Base-by-base conservation (phyloP, 805 yeast species). In the Candida takata region DNA sequence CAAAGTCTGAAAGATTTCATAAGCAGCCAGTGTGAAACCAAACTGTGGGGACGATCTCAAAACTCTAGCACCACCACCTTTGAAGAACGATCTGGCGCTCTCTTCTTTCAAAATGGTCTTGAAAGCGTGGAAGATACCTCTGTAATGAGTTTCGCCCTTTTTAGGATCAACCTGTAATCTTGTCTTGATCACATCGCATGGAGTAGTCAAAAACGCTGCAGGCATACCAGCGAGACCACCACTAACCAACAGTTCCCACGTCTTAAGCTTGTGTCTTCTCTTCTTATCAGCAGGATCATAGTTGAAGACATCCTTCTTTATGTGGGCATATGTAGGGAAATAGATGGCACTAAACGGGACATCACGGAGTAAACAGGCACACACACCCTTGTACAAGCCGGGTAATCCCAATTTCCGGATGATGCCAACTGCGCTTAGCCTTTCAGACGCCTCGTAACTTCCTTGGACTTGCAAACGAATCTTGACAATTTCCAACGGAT, bases 171-270 rank as follows among this genome's bases (percentile, higher is more conserved):
- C 79, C 64, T 90, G 98, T 45, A 90, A 67, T 61, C 97, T 79
- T 4, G 98, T 90, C 65, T 90, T 90, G 51, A 92, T 84, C 33
- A 90, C 97, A 67, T 90, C 98, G 53, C 86, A 87, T 2, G 98
- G 98, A 0, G 98, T 90, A 2, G 98, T 90, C 47, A 88, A 66
- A 59, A 83, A 90, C 9, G 97, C 97, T 21, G 97, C 94, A 8
- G 98, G 98, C 67, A 94, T 86, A 56, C 97, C 98, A 11, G 98
- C 97, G 44, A 88, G 57, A 9, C 95, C 97, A 60, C 98, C 98
- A 42, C 94, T 75, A 5, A 75, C 58, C 41, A 90, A 72, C 45
- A 92, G 67, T 61, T 90, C 95, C 82, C 90, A 79, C 20, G 94
- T 76, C 43, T 76, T 77, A 41, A 88, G 72, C 43, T 72, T 69